Conservation (phyloP, 495 filamentous ascomycete species). For the Lasiosphaeriaceae sp. region DNA sequence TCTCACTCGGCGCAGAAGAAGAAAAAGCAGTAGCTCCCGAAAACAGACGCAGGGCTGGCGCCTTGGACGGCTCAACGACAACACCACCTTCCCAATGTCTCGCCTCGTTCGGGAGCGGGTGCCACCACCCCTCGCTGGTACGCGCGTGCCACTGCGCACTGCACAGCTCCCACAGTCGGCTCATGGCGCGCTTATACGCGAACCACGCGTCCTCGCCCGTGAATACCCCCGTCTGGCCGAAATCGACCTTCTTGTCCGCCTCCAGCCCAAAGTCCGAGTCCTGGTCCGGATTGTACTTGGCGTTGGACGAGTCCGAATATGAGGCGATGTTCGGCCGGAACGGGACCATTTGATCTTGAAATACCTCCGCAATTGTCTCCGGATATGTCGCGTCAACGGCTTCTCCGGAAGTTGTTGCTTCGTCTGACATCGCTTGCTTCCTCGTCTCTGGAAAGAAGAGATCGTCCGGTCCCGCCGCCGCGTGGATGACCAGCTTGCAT, state of each 20-base stretch:
- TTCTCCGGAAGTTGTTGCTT: not conserved
- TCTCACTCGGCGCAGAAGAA: conserved; percentile 21
- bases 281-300: conserved; percentile 43
- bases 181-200: conserved; percentile 63
- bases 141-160: conserved; percentile 59
- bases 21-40: not conserved
- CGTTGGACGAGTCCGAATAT: conserved; percentile 39
- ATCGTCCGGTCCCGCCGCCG: conserved; percentile 56
- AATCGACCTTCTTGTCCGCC: conserved; percentile 39
- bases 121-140: conserved; percentile 58
- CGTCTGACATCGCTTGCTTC: not conserved
- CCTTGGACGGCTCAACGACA: conserved; percentile 16
- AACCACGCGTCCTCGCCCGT: conserved; percentile 72
- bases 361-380: conserved; percentile 66
- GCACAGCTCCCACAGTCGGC: conserved; percentile 69
- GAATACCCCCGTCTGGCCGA: conserved; percentile 53
- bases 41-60: conserved; percentile 1
- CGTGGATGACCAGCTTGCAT: conserved; percentile 59
- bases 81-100: conserved; percentile 53
- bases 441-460: conserved; percentile 64
- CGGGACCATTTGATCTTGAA: conserved; percentile 63
- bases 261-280: conserved; percentile 43
- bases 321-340: conserved; percentile 69
- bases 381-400: conserved; percentile 53
- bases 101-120: conserved; percentile 54